A percentile compares a stretch with the other conserved stretches of the same genome.
Conservation (phyloP, 768 basidiomycete species). For the Kwoniella botswanensis region DNA sequence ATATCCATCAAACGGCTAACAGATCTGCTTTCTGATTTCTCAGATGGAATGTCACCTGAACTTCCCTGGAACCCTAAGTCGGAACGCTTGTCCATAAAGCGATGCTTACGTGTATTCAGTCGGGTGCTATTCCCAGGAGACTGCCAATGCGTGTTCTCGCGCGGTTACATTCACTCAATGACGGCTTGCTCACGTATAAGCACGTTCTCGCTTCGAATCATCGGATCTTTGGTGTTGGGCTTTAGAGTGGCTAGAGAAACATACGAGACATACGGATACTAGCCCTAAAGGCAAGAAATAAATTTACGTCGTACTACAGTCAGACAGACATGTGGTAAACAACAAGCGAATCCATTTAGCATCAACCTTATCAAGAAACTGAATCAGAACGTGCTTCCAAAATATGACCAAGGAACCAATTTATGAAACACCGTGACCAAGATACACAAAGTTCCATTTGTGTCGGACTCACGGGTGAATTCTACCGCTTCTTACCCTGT, state of each 20-base stretch:
- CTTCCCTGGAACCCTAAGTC: neutral
- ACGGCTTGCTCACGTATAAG: neutral
- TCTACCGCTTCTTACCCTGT: neutral
- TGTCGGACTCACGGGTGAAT: neutral
- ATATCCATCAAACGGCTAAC: neutral
- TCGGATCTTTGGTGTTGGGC: neutral
- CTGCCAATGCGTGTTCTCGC: too few species aligned
- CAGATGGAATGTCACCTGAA: neutral
- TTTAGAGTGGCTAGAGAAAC: neutral
- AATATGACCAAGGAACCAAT: neutral
- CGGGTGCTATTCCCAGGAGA: neutral
- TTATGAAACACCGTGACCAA: neutral
- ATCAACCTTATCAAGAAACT: conserved; percentile 1
- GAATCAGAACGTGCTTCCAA: neutral
- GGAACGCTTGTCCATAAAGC: neutral
- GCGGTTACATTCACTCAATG: too few species aligned
- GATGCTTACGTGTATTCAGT: neutral
- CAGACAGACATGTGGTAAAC: conserved; percentile 5
- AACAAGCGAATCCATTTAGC: conserved; percentile 7
- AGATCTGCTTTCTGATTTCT: neutral
- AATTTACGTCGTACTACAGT: neutral
- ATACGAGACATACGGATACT: neutral
- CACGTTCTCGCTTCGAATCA: neutral
- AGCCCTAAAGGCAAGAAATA: neutral
- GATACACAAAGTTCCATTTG: neutral